Evolutionary conservation across 306 rosid species (phyloP), one percentile per base, ranked within the genome.

Genomic region (Prosopis cineraria): DNA sequence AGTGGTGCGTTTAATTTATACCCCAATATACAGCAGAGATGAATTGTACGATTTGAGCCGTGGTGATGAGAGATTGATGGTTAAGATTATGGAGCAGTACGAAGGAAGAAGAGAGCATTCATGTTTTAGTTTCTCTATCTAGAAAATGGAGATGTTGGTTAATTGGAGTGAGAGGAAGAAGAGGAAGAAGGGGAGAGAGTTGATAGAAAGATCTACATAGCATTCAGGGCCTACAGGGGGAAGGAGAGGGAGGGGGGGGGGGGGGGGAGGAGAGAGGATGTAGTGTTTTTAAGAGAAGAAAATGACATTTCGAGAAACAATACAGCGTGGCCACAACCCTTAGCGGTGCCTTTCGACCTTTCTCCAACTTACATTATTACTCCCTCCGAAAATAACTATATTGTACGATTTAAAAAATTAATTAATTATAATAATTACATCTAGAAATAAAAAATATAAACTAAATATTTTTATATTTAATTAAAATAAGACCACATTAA

Each of bases 241-340:
- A 2, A 2, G 55, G 70, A 65, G 72, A 7, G 58, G 17, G 4
- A 36, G 7, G 5, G 40, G 40, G 86, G 71, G 50, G 63, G 58
- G 58, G 17, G 55, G 17, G 27, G n/a, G 27, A n/a, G 11, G 36
- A 9, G 33, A 6, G 24, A n/a, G 68, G 87, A 87, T 70, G 78
- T 75, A 65, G 84, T 66, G 81, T 79, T 79, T 86, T 89, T 84
- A 89, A 91, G 86, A 83, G 77, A 82, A 81, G 97, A 95, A 72
- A 93, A 78, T 59, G 98, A 92, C 99, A 59, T 86, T 75, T 88
- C 96, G 56, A 74, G 50, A 25, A 83, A 64, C 74, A 70, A 24
- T 91, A 91, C 97, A 91, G 96, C 92, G 88, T 90, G 97, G 94
- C 89, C 79, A 92, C 89, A 87, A 85, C 87, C 83, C 87, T 68